Evolutionary conservation across 306 rosid species (phyloP).

Genomic region (Castanea mollissima): DNA sequence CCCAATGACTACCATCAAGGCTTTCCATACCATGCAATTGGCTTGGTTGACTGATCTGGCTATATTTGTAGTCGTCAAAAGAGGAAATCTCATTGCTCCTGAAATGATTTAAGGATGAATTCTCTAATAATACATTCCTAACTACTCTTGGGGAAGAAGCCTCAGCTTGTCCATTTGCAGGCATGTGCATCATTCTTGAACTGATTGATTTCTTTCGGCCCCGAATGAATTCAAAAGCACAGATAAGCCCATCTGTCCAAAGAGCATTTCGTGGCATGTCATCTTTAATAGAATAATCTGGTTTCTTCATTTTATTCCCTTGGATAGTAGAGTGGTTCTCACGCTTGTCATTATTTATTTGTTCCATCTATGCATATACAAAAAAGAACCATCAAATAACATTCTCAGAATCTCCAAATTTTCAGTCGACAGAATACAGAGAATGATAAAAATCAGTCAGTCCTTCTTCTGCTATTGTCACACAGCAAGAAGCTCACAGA

Average conservation of each 20-base stretch:
- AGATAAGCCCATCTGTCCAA: slow-evolving; percentile 90
- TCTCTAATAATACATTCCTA: slow-evolving; percentile 20
- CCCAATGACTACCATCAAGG: slow-evolving; percentile 60
- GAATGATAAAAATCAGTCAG: neutral
- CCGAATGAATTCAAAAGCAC: slow-evolving; percentile 75
- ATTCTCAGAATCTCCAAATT: neutral
- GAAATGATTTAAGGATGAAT: slow-evolving; percentile 27
- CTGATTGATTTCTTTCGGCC: slow-evolving; percentile 39
- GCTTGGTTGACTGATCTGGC: slow-evolving; percentile 26
- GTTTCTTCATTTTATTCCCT: slow-evolving; percentile 34
- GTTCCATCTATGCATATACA: slow-evolving; percentile 27
- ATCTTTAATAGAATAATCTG: slow-evolving; percentile 47
- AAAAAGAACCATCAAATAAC: slow-evolving; percentile 6
- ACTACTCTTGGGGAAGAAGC: slow-evolving; percentile 28
- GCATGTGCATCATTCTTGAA: slow-evolving; percentile 30
- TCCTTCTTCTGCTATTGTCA: neutral
- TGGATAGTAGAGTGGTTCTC: slow-evolving; percentile 22
- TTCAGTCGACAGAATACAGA: slow-evolving; percentile 10
- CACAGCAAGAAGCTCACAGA: neutral
- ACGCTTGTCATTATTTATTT: slow-evolving; percentile 30
- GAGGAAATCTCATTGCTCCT: slow-evolving; percentile 11
- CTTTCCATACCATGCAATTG: slow-evolving; percentile 32
- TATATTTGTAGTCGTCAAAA: slow-evolving; percentile 30
- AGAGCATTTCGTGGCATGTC: slow-evolving; percentile 46
- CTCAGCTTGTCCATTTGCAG: slow-evolving; percentile 36